Conservation (phyloP, 1,284 basidiomycete species). For the Trichosporon sp. region DNA sequence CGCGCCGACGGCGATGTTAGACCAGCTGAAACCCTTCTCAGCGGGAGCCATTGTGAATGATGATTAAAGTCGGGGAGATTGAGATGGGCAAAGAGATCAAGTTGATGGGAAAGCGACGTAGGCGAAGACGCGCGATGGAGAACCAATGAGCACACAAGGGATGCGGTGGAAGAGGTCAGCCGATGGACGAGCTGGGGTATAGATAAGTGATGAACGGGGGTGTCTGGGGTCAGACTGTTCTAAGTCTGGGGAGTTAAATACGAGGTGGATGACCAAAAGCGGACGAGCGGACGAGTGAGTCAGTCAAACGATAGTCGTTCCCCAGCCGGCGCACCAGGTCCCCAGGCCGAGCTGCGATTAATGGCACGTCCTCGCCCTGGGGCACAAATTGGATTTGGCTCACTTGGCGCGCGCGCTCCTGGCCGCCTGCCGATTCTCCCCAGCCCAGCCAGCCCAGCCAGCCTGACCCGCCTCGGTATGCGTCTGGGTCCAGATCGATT, state of each 20-base stretch:
- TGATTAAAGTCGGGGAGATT: background rate
- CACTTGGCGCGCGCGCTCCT: conserved; percentile 6
- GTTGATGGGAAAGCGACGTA: conserved; percentile 8
- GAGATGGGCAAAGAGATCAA: conserved; percentile 15
- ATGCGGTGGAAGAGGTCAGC: background rate
- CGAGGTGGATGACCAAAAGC: conserved; percentile 4
- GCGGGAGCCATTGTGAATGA: conserved; percentile 59
- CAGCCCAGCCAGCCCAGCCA: background rate
- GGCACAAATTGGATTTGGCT: background rate
- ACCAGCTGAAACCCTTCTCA: conserved; percentile 94
- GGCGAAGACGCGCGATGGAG: conserved; percentile 8
- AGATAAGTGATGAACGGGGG: conserved; percentile 20
- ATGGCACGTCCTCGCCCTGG: background rate
- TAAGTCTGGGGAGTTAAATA: conserved; percentile 15
- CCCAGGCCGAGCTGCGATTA: conserved; percentile 3
- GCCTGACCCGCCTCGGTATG: conserved; percentile 3
- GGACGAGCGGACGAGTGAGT: conserved; percentile 12
- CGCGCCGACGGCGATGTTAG: conserved; percentile 96
- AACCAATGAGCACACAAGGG: background rate
- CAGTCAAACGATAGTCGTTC: conserved; percentile 10
- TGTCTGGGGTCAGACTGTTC: conserved; percentile 5
- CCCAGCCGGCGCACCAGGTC: conserved; percentile 1
- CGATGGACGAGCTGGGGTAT: conserved; percentile 18
- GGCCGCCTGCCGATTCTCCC: background rate
- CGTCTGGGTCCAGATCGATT: background rate